Percentiles rank a stretch among this genome's conserved stretches.
These are phyloP conservation scores for Glonium stellatum DNA, from an alignment of 495 filamentous ascomycete genomes.

Conservation along the genomic window DNA sequence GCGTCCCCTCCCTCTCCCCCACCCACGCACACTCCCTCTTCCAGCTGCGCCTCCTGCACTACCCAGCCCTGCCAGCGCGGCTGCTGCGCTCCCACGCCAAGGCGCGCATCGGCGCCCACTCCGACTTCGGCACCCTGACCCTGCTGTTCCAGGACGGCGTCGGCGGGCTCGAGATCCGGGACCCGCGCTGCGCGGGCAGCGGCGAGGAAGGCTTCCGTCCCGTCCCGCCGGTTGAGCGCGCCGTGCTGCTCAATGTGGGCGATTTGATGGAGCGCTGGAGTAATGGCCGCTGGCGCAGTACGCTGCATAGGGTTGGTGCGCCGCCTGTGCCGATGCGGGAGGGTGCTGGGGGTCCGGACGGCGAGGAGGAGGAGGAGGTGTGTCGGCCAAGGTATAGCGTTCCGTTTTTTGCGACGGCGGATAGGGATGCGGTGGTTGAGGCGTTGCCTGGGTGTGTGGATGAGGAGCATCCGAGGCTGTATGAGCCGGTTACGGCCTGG, in stretches of 20 bases:
- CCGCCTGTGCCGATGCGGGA: slow-evolving; percentile 7
- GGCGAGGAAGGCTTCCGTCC: not conserved
- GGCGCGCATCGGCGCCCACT: slow-evolving; percentile 38
- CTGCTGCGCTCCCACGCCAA: not conserved
- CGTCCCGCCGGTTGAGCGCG: slow-evolving; percentile 1
- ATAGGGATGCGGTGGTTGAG: slow-evolving; percentile 49
- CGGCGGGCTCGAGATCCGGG: slow-evolving; percentile 44
- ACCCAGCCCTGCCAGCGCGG: slow-evolving; percentile 49
- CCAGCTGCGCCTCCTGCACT: slow-evolving; percentile 61
- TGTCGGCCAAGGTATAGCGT: slow-evolving; percentile 53
- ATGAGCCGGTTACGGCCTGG: slow-evolving; percentile 31
- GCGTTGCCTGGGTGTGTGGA: slow-evolving; percentile 47
- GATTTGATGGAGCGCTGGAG: slow-evolving; percentile 26
- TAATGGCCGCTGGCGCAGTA: slow-evolving; percentile 15
- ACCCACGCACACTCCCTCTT: slow-evolving; percentile 18
- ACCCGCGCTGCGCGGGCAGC: slow-evolving; percentile 14
- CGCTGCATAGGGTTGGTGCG: slow-evolving; percentile 18
- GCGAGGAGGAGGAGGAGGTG: slow-evolving; percentile 33
- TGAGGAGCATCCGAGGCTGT: slow-evolving; percentile 32
- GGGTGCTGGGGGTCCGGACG: slow-evolving; percentile 30
- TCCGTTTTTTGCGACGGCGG: slow-evolving; percentile 54
- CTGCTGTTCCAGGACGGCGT: slow-evolving; percentile 45
- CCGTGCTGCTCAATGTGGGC: slow-evolving; percentile 24
- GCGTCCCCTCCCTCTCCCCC: slow-evolving; percentile 19
- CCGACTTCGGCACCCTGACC: slow-evolving; percentile 45